phyloP scores from a whole-genome alignment of 257 asterid genomes.

The Plantago elongata region DNA sequence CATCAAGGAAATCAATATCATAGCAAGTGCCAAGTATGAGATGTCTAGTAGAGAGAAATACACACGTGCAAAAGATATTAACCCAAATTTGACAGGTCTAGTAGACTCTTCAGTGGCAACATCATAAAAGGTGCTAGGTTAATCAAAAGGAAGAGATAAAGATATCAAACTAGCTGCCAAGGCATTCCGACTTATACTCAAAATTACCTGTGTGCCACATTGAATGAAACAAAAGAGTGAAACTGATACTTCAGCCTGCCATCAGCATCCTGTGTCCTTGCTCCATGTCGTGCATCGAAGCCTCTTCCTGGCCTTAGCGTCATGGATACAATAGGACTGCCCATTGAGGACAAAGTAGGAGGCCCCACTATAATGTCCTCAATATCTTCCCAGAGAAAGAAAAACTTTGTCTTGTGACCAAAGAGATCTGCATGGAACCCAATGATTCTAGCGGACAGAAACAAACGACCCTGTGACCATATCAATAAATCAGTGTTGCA shows the following conservation, averaged over 20 bases:
- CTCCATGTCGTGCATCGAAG: constrained; percentile 91
- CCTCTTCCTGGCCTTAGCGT: constrained; percentile 86
- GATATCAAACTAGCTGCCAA: neutral
- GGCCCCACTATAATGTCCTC: constrained; percentile 85
- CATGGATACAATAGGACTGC: constrained; percentile 79
- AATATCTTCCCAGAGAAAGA: constrained; percentile 97
- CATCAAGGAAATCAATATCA: too few relatives aligned
- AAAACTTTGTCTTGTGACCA: constrained; percentile 92
- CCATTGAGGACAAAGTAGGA: constrained; percentile 95
- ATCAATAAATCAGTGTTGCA: constrained; percentile 20
- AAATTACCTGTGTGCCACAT: constrained; percentile 75
- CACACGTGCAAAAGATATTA: too few relatives aligned
- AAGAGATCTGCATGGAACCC: constrained; percentile 96
- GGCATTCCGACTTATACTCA: neutral
- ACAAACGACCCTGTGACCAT: constrained; percentile 83
- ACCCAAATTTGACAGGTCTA: too few relatives aligned
- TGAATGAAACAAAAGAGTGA: constrained; percentile 92
- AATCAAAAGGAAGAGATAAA: too few relatives aligned
- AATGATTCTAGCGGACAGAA: constrained; percentile 94
- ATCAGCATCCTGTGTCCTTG: constrained; percentile 76
- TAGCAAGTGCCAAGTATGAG: too few relatives aligned
- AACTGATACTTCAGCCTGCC: constrained; percentile 93
- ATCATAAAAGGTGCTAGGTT: too few relatives aligned
- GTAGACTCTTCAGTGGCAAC: too few relatives aligned
- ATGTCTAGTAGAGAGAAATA: too few relatives aligned